Percentiles rank a stretch among this genome's conserved stretches.
These are phyloP conservation scores for Ceratonia siliqua DNA, from an alignment of 306 rosid genomes.

Conservation along the genomic window DNA sequence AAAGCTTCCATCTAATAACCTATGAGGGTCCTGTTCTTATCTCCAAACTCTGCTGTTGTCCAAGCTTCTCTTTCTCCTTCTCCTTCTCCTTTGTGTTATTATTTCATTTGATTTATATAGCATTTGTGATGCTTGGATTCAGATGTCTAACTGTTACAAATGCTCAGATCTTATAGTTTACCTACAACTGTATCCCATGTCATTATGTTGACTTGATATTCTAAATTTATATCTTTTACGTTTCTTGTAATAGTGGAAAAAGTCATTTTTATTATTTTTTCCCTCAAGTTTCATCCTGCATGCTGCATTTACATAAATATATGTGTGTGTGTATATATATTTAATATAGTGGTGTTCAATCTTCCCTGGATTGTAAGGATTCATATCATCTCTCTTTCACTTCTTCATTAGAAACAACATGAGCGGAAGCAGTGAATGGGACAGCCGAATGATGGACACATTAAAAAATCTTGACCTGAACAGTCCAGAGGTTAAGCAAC, in stretches of 20 bases:
- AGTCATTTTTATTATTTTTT: constrained; percentile 6
- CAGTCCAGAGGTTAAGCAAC: constrained; percentile 96
- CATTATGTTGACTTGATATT: constrained; percentile 9
- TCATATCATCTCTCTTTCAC: neutral
- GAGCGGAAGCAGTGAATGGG: constrained; percentile 88
- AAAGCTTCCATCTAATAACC: constrained; percentile 16
- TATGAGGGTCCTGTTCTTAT: neutral
- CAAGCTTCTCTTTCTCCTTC: neutral
- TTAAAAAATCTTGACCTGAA: constrained; percentile 90
- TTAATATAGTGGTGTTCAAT: constrained; percentile 2
- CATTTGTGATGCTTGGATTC: neutral
- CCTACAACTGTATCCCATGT: neutral
- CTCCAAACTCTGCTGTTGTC: neutral
- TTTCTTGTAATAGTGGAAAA: neutral
- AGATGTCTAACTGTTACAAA: neutral
- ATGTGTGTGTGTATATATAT: neutral
- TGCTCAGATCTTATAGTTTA: neutral
- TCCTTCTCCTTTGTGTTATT: neutral
- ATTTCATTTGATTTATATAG: neutral
- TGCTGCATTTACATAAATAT: constrained; percentile 28
- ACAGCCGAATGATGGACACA: constrained; percentile 81
- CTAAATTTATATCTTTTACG: too few relatives aligned
- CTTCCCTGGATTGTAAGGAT: constrained; percentile 19
- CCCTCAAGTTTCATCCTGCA: constrained; percentile 2
- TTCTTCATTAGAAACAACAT: constrained; percentile 91